Conservation (phyloP, 2,329 filamentous ascomycete species). For the Penicillium aurantiogriseum region DNA sequence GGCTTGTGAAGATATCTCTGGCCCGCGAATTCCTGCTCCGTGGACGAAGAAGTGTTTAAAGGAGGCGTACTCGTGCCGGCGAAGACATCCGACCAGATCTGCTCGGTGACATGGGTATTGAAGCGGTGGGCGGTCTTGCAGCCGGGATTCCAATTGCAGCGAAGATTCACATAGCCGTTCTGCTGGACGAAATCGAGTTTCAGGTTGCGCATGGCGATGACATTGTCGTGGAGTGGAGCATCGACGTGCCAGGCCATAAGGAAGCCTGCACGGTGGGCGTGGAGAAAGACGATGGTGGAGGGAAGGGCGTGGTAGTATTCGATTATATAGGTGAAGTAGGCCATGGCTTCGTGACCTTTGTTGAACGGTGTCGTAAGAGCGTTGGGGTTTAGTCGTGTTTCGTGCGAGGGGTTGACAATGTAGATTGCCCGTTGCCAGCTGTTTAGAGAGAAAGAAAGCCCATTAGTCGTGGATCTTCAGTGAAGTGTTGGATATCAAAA, state of each 20-base stretch:
- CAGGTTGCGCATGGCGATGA: slow-evolving; percentile 51
- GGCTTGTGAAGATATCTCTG: slow-evolving; percentile 46
- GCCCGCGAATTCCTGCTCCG: not conserved
- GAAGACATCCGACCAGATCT: slow-evolving; percentile 41
- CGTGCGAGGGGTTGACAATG: slow-evolving; percentile 39
- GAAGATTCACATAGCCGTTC: slow-evolving; percentile 60
- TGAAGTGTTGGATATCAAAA: not conserved
- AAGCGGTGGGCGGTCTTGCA: slow-evolving; percentile 43
- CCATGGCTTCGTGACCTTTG: slow-evolving; percentile 49
- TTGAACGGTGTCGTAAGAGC: slow-evolving; percentile 38
- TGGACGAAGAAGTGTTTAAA: slow-evolving; percentile 25
- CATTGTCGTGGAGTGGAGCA: slow-evolving; percentile 55
- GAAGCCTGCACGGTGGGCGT: slow-evolving; percentile 53
- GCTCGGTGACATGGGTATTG: slow-evolving; percentile 38
- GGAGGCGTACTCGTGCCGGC: slow-evolving; percentile 41
- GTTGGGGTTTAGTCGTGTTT: slow-evolving; percentile 19
- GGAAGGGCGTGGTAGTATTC: slow-evolving; percentile 49
- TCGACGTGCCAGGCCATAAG: slow-evolving; percentile 58
- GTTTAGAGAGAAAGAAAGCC: not conserved
- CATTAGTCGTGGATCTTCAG: not conserved
- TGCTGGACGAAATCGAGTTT: slow-evolving; percentile 52
- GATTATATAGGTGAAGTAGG: slow-evolving; percentile 49
- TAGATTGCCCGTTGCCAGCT: slow-evolving; percentile 51
- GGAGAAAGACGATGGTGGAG: slow-evolving; percentile 56
- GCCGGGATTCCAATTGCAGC: slow-evolving; percentile 59